Percentiles rank a stretch among this genome's conserved stretches.
These are phyloP conservation scores for Metarhizium rileyi DNA, from an alignment of 2,329 filamentous ascomycete species.

Conservation along the genomic window DNA sequence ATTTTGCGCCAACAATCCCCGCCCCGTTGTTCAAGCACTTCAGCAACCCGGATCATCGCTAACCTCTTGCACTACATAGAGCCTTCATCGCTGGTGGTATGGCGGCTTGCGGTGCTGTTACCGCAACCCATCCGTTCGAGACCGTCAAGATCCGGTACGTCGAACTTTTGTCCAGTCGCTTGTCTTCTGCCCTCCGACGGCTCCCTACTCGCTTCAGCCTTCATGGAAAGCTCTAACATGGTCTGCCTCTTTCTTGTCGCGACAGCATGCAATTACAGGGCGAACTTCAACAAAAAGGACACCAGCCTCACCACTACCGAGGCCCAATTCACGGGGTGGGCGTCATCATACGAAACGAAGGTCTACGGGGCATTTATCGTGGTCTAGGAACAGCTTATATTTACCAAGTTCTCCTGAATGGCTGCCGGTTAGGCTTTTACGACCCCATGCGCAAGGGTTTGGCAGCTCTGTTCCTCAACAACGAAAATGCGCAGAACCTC, in stretches of 20 bases:
- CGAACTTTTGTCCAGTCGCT: constrained; percentile 8
- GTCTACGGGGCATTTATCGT: constrained; percentile 72
- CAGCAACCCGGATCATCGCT: background rate
- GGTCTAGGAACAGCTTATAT: constrained; percentile 88
- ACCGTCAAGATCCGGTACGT: constrained; percentile 92
- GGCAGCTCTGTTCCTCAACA: constrained; percentile 59
- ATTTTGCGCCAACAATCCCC: background rate
- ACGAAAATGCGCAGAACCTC: constrained; percentile 69
- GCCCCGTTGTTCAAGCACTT: background rate
- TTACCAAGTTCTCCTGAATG: constrained; percentile 94
- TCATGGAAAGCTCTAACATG: background rate
- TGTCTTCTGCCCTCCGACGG: background rate
- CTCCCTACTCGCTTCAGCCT: background rate
- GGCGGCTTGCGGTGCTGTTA: constrained; percentile 93
- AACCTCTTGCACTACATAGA: constrained; percentile 27
- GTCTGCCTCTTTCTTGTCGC: background rate
- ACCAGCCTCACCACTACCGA: constrained; percentile 79
- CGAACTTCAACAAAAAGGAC: constrained; percentile 78
- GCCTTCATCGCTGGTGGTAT: constrained; percentile 94
- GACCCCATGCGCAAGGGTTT: constrained; percentile 76
- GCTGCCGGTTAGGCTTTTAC: constrained; percentile 94
- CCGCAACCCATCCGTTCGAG: constrained; percentile 95
- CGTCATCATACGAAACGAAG: constrained; percentile 87
- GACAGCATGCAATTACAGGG: constrained; percentile 86
- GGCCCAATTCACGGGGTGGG: constrained; percentile 86